A percentile compares a stretch with the other conserved stretches of the same genome.
Conservation (phyloP, 352 stramenopile species). For the Phytopythium mirpurense region DNA sequence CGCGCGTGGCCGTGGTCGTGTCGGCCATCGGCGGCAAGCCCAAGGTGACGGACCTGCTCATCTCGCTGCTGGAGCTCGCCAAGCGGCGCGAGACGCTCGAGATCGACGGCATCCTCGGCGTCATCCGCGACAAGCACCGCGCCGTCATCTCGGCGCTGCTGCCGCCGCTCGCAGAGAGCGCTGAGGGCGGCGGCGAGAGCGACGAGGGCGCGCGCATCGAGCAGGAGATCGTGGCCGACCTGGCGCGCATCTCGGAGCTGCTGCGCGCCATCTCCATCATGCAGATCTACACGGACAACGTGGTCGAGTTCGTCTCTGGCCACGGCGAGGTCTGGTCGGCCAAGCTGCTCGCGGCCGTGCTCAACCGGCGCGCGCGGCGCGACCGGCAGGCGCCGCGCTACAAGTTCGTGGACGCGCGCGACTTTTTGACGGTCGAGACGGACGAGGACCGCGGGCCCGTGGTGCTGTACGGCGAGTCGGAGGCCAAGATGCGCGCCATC, state of each 20-base stretch:
- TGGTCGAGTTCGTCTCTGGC: constrained; percentile 93
- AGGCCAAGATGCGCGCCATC: constrained; percentile 53
- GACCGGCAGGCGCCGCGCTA: constrained; percentile 65
- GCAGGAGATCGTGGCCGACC: constrained; percentile 50
- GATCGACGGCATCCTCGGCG: constrained; percentile 64
- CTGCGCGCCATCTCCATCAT: constrained; percentile 87
- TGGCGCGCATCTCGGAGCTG: constrained; percentile 71
- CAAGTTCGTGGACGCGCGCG: constrained; percentile 90
- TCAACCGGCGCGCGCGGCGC: constrained; percentile 34
- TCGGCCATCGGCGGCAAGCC: constrained; percentile 95
- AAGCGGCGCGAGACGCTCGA: constrained; percentile 73
- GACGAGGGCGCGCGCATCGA: constrained; percentile 53
- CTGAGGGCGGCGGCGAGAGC: constrained; percentile 14
- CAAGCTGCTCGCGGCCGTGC: constrained; percentile 85
- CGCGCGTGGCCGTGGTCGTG: constrained; percentile 85
- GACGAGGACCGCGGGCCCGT: constrained; percentile 75
- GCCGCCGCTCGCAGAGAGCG: constrained; percentile 12
- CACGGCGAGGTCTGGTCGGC: constrained; percentile 96
- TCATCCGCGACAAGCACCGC: constrained; percentile 77
- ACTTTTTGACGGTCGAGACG: constrained; percentile 80
- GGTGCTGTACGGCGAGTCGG: constrained; percentile 73
- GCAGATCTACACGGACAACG: constrained; percentile 78
- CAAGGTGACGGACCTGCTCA: constrained; percentile 95
- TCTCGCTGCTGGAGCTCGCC: constrained; percentile 85
- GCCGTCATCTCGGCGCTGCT: constrained; percentile 63